A percentile compares a stretch with the other conserved stretches of the same genome.
Evolutionary conservation across 805 yeast species (phyloP).

Genomic region (Lachancea nothofagi): DNA sequence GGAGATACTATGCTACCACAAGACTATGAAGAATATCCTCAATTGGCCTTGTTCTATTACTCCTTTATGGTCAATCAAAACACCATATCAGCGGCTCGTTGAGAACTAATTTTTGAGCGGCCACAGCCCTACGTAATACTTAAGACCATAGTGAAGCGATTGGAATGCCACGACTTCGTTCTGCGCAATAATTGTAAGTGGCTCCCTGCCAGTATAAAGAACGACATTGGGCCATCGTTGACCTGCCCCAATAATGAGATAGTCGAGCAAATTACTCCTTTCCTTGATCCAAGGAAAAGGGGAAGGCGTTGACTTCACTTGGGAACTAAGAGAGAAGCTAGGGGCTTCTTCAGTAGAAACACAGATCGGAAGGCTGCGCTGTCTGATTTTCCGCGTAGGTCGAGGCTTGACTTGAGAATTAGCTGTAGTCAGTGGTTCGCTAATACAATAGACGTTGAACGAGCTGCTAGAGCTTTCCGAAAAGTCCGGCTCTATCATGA

Average conservation of each 20-base stretch:
- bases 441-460: not conserved
- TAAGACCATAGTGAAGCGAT: not conserved
- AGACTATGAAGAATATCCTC: not conserved
- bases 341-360: not conserved
- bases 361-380: not conserved
- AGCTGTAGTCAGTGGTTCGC: not conserved
- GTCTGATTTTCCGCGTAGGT: not conserved
- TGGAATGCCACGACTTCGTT: not conserved
- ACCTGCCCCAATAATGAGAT: not conserved
- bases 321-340: not conserved
- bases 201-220: not conserved
- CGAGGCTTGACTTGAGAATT: not conserved
- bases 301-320: not conserved
- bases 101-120: not conserved
- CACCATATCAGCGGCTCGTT: not conserved
- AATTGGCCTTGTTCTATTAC: not conserved
- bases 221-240: not conserved
- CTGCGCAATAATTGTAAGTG: not conserved
- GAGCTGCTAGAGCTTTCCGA: not conserved
- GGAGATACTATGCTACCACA: not conserved
- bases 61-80: not conserved
- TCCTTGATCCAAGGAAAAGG: not conserved
- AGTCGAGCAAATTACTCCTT: not conserved
- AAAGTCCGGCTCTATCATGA: not conserved
- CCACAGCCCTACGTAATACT: not conserved